phyloP scores from a whole-genome alignment of 768 basidiomycete genomes.

The Clathrus columnatus region DNA sequence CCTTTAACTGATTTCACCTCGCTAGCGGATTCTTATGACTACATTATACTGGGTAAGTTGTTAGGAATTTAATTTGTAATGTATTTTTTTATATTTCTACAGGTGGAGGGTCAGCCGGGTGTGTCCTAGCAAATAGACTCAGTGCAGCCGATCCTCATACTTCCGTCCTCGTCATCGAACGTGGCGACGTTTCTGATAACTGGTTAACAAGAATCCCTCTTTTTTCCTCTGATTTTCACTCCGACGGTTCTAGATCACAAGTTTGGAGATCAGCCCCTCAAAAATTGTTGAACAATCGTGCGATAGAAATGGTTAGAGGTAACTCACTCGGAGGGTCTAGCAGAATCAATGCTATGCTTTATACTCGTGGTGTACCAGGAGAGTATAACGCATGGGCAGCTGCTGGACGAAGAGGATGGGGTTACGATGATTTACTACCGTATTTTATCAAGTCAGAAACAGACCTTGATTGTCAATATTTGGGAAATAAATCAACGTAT shows the following conservation, averaged over 20 bases:
- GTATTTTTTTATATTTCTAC: too few relatives aligned
- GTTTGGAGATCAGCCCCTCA: conserved; percentile 1
- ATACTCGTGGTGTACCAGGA: conserved; percentile 22
- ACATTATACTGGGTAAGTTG: too few relatives aligned
- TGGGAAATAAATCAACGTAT: background rate
- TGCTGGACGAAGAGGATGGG: conserved; percentile 26
- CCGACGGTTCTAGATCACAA: background rate
- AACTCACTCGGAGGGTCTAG: conserved; percentile 13
- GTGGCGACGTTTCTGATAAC: conserved; percentile 20
- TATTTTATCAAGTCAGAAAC: conserved; percentile 28
- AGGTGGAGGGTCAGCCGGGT: conserved; percentile 15
- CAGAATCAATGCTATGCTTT: conserved; percentile 12
- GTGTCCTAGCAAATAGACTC: conserved; percentile 14
- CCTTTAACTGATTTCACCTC: too few relatives aligned
- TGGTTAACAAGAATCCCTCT: conserved; percentile 28
- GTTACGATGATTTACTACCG: conserved; percentile 25
- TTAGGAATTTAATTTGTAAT: too few relatives aligned
- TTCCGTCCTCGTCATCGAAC: conserved; percentile 14
- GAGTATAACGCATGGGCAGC: conserved; percentile 27
- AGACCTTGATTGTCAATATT: background rate
- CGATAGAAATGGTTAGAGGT: conserved; percentile 19
- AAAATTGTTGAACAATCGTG: background rate
- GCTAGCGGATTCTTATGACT: too few relatives aligned
- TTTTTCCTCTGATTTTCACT: conserved; percentile 17
- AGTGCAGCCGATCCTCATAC: conserved; percentile 9